Base-by-base conservation (phyloP, 257 asterid species). In the Leptodermis oblonga region DNA sequence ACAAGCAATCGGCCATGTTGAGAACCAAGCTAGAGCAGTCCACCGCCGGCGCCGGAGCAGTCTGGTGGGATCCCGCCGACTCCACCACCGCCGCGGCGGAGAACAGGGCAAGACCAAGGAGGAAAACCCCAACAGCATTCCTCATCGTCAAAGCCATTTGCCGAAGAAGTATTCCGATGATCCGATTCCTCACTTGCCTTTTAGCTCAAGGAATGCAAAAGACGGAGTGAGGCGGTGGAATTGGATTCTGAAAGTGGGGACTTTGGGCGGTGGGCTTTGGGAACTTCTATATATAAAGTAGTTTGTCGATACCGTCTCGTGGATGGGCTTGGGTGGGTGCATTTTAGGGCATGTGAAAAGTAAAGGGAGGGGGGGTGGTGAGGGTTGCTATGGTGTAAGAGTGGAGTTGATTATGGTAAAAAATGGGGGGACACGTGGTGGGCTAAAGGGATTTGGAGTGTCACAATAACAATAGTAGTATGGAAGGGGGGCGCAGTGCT, bases 21-120 rank as follows among this genome's bases (percentile, higher is more conserved):
- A 88, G 41, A 0, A 88, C 81, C 74, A 92, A 59, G 69, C 77
- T 80, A 11, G 90, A 70, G 76, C 97, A 92, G 75, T 90, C 98
- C 37, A 34, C 90, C 12, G 92, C 87, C 20, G 98, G 92, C 3
- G 96, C 84, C 36, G 98, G 96, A 37, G 98, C 94, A 4, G 82
- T 30, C 12, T 58, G 78, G 42, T 78, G 75, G 43, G 82, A 81
- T 52, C 72, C 72, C n/a, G 96, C 87, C 15, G 74, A 76, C 36
- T 73, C 79, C 54, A 53, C 55, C 46, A 37, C 79, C 54, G 53
- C 55, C 46, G 49, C 64, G 18, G 62, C 43, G 20, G 68, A 22
- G 43, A 28, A 8, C 76, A 43, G n/a, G 3, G 59, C 39, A 18
- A 65, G 25, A 15, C 66, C 22, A 48, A 72, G 13, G 31, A 53